Evolutionary conservation across 176 grass and related monocot genomes (phyloP).

Genomic region (Ensete glaucum): DNA sequence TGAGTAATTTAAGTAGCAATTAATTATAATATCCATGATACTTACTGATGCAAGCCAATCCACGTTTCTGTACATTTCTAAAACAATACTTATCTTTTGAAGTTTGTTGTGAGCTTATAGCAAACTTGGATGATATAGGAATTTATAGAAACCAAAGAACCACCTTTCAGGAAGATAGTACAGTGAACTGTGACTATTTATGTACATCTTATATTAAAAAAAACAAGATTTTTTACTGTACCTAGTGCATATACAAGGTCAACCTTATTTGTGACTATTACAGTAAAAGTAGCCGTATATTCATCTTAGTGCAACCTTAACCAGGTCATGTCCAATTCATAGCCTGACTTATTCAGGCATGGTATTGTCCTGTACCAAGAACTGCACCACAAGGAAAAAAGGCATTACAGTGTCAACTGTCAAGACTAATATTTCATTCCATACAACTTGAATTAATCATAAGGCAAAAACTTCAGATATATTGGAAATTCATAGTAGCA

Average conservation of each 20-base stretch:
- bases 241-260: not conserved
- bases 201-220: not conserved
- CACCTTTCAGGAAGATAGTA: not conserved
- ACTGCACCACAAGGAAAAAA: too few species aligned
- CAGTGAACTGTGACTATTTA: not conserved
- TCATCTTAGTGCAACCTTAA: too few species aligned
- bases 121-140: not conserved
- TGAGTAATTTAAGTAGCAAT: too few species aligned
- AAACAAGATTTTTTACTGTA: not conserved
- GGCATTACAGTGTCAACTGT: too few species aligned
- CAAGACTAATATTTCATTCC: not conserved
- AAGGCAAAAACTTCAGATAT: not conserved
- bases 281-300: too few species aligned
- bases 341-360: not conserved
- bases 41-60: too few species aligned
- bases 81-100: too few species aligned
- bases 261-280: not conserved
- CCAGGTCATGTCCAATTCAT: not conserved
- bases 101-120: not conserved
- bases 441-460: not conserved
- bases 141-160: not conserved
- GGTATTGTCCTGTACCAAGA: not conserved
- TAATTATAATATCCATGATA: too few species aligned
- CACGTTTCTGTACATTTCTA: too few species aligned
- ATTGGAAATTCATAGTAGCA: constrained; percentile 9